A percentile compares a stretch with the other conserved stretches of the same genome.
Conservation (phyloP, 768 basidiomycete species). For the Cystobasidium onofrii region DNA sequence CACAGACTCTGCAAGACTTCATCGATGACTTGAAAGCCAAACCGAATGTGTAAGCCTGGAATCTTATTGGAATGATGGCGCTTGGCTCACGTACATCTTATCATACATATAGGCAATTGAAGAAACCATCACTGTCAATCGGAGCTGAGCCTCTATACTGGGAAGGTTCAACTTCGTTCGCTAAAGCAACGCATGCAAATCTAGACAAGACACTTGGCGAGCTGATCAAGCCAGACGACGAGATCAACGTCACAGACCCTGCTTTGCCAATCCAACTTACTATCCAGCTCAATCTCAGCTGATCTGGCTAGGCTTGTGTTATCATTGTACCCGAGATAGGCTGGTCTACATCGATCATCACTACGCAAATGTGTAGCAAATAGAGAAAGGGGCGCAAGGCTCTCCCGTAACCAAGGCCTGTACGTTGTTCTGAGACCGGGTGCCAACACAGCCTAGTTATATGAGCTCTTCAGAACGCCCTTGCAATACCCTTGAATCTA, state of each 20-base stretch:
- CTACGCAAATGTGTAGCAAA: neutral
- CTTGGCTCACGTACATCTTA: neutral
- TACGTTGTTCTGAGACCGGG: too few species aligned
- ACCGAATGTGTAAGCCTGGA: conserved; percentile 70
- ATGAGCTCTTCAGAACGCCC: too few species aligned
- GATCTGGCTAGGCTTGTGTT: neutral
- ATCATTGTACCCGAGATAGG: neutral
- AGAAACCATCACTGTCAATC: conserved; percentile 82
- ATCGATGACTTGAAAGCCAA: conserved; percentile 79
- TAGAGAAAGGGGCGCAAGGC: too few species aligned
- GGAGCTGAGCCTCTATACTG: conserved; percentile 73
- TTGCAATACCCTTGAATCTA: too few species aligned
- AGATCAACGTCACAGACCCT: conserved; percentile 78
- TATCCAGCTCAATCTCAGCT: conserved; percentile 45
- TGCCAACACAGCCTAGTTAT: too few species aligned
- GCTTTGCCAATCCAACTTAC: conserved; percentile 74
- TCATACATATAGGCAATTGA: conserved; percentile 67
- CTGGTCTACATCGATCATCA: neutral
- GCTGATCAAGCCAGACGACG: conserved; percentile 65
- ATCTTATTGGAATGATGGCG: neutral
- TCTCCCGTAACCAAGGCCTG: too few species aligned
- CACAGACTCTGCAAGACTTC: conserved; percentile 72
- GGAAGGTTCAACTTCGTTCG: conserved; percentile 85
- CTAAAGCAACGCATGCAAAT: conserved; percentile 78
- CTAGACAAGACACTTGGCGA: conserved; percentile 77